Percentiles rank a stretch among this genome's conserved stretches.
Evolutionary conservation across 1,284 basidiomycete species (phyloP).

Genomic region (Cryptococcus wingfieldii): DNA sequence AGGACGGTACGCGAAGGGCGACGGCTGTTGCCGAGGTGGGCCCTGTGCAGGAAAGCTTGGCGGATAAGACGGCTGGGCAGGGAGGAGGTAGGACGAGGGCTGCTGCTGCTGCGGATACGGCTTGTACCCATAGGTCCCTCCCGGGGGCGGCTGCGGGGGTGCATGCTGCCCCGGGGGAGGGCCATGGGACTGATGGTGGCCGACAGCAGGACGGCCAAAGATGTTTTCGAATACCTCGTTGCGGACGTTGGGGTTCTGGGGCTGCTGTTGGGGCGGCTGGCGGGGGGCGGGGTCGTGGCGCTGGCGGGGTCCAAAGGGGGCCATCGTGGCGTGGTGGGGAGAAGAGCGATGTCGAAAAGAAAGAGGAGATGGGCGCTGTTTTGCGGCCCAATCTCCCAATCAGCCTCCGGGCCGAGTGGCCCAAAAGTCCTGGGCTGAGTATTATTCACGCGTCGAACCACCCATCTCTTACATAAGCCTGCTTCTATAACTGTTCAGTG

Average conservation of each 20-base stretch:
- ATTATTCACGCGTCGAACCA: too few relatives aligned
- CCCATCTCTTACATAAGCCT: too few relatives aligned
- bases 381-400: too few relatives aligned
- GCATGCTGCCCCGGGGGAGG: neutral
- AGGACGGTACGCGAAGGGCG: conserved; percentile 6
- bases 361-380: too few relatives aligned
- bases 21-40: neutral
- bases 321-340: conserved; percentile 16
- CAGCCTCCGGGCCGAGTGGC: too few relatives aligned
- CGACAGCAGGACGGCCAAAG: conserved; percentile 46
- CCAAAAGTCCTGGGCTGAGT: too few relatives aligned
- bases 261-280: neutral
- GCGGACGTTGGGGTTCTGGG: conserved; percentile 20
- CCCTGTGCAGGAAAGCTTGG: conserved; percentile 8
- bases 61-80: conserved; percentile 29
- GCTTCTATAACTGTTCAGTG: too few relatives aligned
- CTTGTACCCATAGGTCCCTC: conserved; percentile 10
- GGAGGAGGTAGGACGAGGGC: conserved; percentile 17
- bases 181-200: conserved; percentile 35
- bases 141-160: neutral
- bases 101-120: conserved; percentile 1
- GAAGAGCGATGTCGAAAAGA: neutral
- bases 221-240: conserved; percentile 49
- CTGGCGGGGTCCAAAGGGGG: conserved; percentile 29
- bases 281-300: conserved; percentile 6